Conservation (phyloP, 345 rosid species). For the Salix purpurea region DNA sequence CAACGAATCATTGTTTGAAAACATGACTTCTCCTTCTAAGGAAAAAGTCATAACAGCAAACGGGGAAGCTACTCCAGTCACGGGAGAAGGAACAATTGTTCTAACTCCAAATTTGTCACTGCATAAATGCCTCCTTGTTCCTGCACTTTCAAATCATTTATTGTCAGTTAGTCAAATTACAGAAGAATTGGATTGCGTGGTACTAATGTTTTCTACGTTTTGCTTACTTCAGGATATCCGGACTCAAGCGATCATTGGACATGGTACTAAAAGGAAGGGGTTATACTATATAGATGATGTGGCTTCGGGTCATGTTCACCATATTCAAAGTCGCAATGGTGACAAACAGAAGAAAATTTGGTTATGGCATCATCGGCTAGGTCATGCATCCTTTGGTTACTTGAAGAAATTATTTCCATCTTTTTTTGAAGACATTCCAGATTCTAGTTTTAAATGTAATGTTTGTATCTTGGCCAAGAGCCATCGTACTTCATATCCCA, state of each 20-base stretch:
- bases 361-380: too few relatives aligned
- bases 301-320: too few relatives aligned
- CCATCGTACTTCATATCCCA: too few relatives aligned
- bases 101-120: background rate
- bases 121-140: background rate
- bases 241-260: background rate
- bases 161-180: background rate
- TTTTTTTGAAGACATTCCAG: too few relatives aligned
- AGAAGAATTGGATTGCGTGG: background rate
- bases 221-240: background rate
- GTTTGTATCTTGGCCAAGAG: too few relatives aligned
- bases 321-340: too few relatives aligned
- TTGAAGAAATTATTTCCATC: too few relatives aligned
- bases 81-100: background rate
- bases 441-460: too few relatives aligned
- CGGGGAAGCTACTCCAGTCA: background rate
- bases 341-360: too few relatives aligned
- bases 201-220: background rate
- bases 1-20: too few relatives aligned
- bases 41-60: background rate
- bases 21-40: too few relatives aligned
- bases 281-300: background rate
- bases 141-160: background rate
- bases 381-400: too few relatives aligned
- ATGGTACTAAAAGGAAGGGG: background rate